These are phyloP conservation scores for Hypsizygus ulmarius DNA, from an alignment of 1,284 basidiomycete species.

Conservation along the genomic window DNA sequence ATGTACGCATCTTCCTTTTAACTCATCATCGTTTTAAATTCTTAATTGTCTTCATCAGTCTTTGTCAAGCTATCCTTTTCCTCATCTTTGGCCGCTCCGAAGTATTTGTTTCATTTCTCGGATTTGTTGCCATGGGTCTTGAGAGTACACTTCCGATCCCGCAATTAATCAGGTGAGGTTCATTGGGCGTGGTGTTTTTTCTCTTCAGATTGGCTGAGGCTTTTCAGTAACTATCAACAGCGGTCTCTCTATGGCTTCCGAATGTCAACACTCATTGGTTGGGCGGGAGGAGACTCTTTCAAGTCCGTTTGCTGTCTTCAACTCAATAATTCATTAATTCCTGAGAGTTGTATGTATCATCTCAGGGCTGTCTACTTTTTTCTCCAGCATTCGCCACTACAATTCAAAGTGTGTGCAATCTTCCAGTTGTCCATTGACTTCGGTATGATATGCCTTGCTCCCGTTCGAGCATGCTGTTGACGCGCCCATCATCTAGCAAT, in stretches of 20 bases:
- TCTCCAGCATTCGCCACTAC: slow-evolving; percentile 62
- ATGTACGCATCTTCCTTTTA: slow-evolving; percentile 47
- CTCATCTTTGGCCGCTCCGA: slow-evolving; percentile 70
- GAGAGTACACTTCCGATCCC: slow-evolving; percentile 84
- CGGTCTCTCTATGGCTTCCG: slow-evolving; percentile 83
- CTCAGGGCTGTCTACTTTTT: slow-evolving; percentile 78
- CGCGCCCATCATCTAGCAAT: slow-evolving; percentile 48
- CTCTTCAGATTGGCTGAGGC: slow-evolving; percentile 11
- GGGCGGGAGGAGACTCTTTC: slow-evolving; percentile 79
- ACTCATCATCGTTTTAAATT: slow-evolving; percentile 15
- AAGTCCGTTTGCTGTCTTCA: slow-evolving; percentile 50
- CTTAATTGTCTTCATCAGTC: slow-evolving; percentile 42
- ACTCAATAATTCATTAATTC: slow-evolving; percentile 9
- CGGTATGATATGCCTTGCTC: slow-evolving; percentile 43
- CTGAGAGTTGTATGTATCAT: neutral
- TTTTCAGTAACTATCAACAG: slow-evolving; percentile 66
- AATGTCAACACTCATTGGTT: slow-evolving; percentile 76
- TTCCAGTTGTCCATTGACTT: slow-evolving; percentile 78
- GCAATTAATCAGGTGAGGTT: slow-evolving; percentile 65
- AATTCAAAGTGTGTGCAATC: slow-evolving; percentile 77
- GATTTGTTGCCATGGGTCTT: slow-evolving; percentile 76
- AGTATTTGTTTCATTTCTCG: slow-evolving; percentile 65
- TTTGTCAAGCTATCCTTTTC: slow-evolving; percentile 68
- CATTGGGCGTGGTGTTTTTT: slow-evolving; percentile 13
- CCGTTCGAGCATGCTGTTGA: slow-evolving; percentile 2